Percentiles rank a stretch among this genome's conserved stretches.
Evolutionary conservation across 495 filamentous ascomycete genomes (phyloP).

Genomic region (Daldinia decipiens): DNA sequence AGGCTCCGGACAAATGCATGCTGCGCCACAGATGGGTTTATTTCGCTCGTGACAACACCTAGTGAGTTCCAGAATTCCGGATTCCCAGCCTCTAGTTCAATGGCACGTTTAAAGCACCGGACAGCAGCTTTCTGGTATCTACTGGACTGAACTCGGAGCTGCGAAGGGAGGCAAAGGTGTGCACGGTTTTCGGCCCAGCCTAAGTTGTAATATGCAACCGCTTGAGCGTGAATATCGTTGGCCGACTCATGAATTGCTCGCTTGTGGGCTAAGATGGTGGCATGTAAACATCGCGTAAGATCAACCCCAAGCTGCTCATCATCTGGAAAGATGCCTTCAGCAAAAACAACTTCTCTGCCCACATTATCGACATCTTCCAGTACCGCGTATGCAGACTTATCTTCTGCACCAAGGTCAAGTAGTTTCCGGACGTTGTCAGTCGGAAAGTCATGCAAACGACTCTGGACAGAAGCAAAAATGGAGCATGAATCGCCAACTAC

Average conservation of each 20-base stretch:
- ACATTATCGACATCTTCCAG: conserved; percentile 78
- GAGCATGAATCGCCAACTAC: conserved; percentile 89
- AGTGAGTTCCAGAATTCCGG: conserved; percentile 98
- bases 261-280: conserved; percentile 86
- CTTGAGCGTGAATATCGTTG: conserved; percentile 87
- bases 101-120: conserved; percentile 93
- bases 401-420: conserved; percentile 60
- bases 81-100: conserved; percentile 95
- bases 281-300: conserved; percentile 64
- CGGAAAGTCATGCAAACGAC: conserved; percentile 68
- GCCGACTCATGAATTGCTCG: conserved; percentile 78
- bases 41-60: conserved; percentile 83
- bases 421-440: conserved; percentile 63
- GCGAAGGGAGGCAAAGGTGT: conserved; percentile 67
- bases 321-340: conserved; percentile 54
- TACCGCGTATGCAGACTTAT: conserved; percentile 65
- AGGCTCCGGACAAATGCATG: conserved; percentile 94
- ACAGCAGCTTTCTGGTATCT: conserved; percentile 83
- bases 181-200: conserved; percentile 92
- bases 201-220: conserved; percentile 95
- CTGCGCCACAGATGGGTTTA: conserved; percentile 90
- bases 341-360: conserved; percentile 59
- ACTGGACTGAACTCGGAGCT: conserved; percentile 60
- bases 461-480: conserved; percentile 80
- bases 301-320: conserved; percentile 61